phyloP scores from a whole-genome alignment of 768 basidiomycete genomes.

The Lactarius quietus region DNA sequence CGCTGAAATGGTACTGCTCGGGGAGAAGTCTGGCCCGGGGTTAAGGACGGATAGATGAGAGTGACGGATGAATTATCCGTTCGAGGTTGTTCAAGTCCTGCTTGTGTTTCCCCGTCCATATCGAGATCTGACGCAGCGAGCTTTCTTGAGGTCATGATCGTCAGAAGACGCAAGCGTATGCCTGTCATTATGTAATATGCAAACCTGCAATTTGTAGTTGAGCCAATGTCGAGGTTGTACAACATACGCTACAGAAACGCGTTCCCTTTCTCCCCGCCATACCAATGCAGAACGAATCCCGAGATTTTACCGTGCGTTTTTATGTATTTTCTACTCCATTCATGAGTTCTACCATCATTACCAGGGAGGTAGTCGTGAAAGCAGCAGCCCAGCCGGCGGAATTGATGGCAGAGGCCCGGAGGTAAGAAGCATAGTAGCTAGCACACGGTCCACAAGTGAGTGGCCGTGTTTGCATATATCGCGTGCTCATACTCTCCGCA shows the following conservation, averaged over 20 bases:
- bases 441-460: background rate
- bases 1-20: constrained; percentile 55
- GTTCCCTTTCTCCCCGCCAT: background rate
- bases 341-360: background rate
- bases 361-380: background rate
- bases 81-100: background rate
- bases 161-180: background rate
- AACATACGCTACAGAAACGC: background rate
- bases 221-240: background rate
- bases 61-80: background rate
- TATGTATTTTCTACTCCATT: background rate
- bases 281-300: background rate
- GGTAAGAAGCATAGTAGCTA: background rate
- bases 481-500: background rate
- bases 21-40: constrained; percentile 17
- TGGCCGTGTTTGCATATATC: background rate
- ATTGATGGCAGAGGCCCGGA: background rate
- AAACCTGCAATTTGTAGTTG: background rate
- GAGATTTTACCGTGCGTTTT: background rate
- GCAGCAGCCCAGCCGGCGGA: background rate
- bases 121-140: constrained; percentile 14
- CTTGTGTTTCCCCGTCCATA: background rate
- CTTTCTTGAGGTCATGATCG: constrained; percentile 22
- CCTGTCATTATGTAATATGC: background rate
- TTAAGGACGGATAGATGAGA: constrained; percentile 27